Percentiles rank a stretch among this genome's conserved stretches.
phyloP scores from a whole-genome alignment of 1,284 basidiomycete genomes.

The Ustilago sp. region DNA sequence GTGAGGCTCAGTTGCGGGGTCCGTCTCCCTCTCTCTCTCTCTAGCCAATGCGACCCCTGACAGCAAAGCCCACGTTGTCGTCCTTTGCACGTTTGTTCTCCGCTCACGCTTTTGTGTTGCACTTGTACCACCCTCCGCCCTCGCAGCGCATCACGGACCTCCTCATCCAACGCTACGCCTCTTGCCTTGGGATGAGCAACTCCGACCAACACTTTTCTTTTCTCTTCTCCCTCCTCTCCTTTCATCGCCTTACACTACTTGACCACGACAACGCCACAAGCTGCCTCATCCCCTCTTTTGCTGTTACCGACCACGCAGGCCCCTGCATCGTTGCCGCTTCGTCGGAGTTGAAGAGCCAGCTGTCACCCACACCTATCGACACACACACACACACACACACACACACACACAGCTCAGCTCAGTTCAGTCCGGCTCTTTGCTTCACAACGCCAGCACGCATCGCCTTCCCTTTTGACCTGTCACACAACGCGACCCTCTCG shows the following conservation, averaged over 20 bases:
- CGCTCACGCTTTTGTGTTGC: background rate
- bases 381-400: no score
- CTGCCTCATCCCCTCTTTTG: slow-evolving; percentile 1
- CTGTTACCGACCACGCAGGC: background rate
- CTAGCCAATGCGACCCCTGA: slow-evolving; percentile 1
- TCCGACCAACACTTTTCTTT: slow-evolving; percentile 4
- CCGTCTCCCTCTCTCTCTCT: background rate
- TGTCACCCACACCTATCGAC: background rate
- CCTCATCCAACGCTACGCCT: no score
- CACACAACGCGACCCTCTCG: background rate
- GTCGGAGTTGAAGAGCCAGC: slow-evolving; percentile 11
- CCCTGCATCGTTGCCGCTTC: slow-evolving; percentile 15
- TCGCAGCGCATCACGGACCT: background rate
- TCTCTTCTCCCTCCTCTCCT: background rate
- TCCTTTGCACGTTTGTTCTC: background rate
- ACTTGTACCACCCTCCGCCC: slow-evolving; percentile 1
- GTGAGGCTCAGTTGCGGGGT: no score
- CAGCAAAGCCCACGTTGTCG: slow-evolving; percentile 3
- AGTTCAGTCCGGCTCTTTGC: background rate
- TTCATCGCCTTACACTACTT: background rate
- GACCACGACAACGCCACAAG: background rate
- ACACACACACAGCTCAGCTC: background rate
- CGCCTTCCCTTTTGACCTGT: background rate
- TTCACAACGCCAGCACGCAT: slow-evolving; percentile 5
- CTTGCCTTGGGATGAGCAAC: background rate